Base-by-base conservation (phyloP, 2,329 filamentous ascomycete species). In the Verruconis gallopava region DNA sequence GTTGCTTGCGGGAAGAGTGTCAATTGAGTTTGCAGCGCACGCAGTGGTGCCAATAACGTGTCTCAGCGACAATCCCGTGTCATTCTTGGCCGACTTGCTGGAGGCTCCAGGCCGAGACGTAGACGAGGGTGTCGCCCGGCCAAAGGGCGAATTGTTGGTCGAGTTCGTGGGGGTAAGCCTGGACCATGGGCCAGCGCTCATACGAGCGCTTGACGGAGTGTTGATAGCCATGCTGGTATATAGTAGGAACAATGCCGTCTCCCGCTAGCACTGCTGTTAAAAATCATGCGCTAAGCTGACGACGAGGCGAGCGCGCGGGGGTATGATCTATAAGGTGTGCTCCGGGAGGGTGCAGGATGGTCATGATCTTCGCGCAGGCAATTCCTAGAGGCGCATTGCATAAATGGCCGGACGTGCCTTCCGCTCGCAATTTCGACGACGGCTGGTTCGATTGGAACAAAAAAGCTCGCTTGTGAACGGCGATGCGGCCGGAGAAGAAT, bases 11-110 rank as follows among this genome's bases (percentile, higher is more conserved):
- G 80, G 68, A 46, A 89, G 77, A 48, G 75, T 79, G 57, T 93
- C 86, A 60, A 98, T 93, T 48, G 84, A 85, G 56, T 82, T 88
- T 32, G 85, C 80, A 3, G 82, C 83, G 50, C 70, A 75, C 48
- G 85, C 89, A 5, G 89, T 96, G 18, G 88, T 93, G 37, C 91
- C 91, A 53, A 96, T 82, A 44, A 96, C 85, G 48, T 85, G 78
- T 58, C 79, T 80, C 47, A 95, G 68, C 30, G 80, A 80, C 35
- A 95, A 69, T 32, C 61, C 65, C 19, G 58, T 54, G 50, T 68
- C 66, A 47, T 62, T 55, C 44, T 49, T 66, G 56, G 49, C 63
- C 21, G 63, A 48, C 55, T 71, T 75, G 49, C 64, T 61, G 21
- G 81, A 76, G 38, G 82, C 36, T 9, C 11, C 13, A 6, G 20